These are phyloP conservation scores for Nidula microcarpa DNA, from an alignment of 768 basidiomycete species.

Conservation along the genomic window DNA sequence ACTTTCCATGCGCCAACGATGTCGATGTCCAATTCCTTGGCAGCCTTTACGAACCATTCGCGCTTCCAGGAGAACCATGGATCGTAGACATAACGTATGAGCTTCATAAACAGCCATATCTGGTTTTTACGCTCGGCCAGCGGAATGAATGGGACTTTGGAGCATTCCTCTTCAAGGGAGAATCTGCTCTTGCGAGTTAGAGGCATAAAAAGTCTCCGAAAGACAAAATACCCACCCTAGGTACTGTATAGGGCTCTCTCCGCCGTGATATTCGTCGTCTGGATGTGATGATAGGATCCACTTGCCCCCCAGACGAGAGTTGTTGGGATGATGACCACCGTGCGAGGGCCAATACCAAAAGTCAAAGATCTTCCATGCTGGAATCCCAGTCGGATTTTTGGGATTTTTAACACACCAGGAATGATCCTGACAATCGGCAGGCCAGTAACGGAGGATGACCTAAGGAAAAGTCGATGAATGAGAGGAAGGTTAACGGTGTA, in stretches of 20 bases:
- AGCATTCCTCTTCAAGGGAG: slow-evolving; percentile 26
- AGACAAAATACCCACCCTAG: slow-evolving; percentile 12
- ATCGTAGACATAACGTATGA: slow-evolving; percentile 22
- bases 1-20: slow-evolving; percentile 19
- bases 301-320: slow-evolving; percentile 15
- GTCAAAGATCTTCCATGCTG: slow-evolving; percentile 32
- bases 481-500: no score
- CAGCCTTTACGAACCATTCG: slow-evolving; percentile 14
- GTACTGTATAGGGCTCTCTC: slow-evolving; percentile 14
- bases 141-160: slow-evolving; percentile 15
- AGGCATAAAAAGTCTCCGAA: no score
- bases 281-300: slow-evolving; percentile 29
- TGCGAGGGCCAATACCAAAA: slow-evolving; percentile 22
- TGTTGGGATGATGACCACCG: slow-evolving; percentile 8
- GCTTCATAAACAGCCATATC: slow-evolving; percentile 25
- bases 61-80: slow-evolving; percentile 20
- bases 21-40: slow-evolving; percentile 11
- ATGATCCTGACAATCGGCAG: slow-evolving; percentile 20
- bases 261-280: slow-evolving; percentile 13
- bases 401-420: slow-evolving; percentile 20
- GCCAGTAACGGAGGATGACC: no score
- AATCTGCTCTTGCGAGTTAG: slow-evolving; percentile 19
- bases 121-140: slow-evolving; percentile 18
- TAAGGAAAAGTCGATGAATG: no score
- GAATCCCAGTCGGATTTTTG: slow-evolving; percentile 26